Conservation (phyloP, 345 rosid species). For the Eucalyptus viminalis region DNA sequence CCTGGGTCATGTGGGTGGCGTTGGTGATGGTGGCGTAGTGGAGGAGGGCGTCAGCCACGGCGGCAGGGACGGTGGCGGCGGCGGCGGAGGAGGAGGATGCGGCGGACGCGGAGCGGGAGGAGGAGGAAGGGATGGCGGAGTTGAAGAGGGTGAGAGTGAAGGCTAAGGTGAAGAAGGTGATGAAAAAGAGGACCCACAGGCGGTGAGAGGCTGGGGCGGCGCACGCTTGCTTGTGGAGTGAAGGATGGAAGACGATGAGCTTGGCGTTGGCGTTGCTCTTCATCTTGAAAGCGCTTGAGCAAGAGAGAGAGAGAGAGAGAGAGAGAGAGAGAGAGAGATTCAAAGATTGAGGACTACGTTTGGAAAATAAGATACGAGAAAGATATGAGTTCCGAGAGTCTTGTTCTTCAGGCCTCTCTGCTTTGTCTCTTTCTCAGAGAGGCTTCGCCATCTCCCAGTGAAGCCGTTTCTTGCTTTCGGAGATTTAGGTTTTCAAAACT, state of each 20-base stretch:
- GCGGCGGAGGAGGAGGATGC: conserved; percentile 19
- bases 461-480: neutral
- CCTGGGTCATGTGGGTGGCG: conserved; percentile 43
- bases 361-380: neutral
- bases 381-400: neutral
- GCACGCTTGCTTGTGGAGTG: conserved; percentile 34
- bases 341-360: neutral
- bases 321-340: neutral
- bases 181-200: conserved; percentile 41
- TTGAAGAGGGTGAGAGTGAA: conserved; percentile 59
- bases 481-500: neutral
- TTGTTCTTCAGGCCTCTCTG: neutral
- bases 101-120: conserved; percentile 11
- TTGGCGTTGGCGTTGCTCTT: conserved; percentile 46
- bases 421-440: neutral
- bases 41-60: conserved; percentile 54
- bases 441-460: neutral
- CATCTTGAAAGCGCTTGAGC: neutral
- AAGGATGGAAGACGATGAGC: conserved; percentile 64
- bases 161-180: conserved; percentile 54
- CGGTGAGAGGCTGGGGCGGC: conserved; percentile 27
- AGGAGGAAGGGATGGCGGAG: conserved; percentile 2
- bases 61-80: conserved; percentile 13
- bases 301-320: neutral
- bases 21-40: conserved; percentile 47